Evolutionary conservation across 2,329 filamentous ascomycete species (phyloP).

Genomic region (Graphilbum ipis-grandicollis): DNA sequence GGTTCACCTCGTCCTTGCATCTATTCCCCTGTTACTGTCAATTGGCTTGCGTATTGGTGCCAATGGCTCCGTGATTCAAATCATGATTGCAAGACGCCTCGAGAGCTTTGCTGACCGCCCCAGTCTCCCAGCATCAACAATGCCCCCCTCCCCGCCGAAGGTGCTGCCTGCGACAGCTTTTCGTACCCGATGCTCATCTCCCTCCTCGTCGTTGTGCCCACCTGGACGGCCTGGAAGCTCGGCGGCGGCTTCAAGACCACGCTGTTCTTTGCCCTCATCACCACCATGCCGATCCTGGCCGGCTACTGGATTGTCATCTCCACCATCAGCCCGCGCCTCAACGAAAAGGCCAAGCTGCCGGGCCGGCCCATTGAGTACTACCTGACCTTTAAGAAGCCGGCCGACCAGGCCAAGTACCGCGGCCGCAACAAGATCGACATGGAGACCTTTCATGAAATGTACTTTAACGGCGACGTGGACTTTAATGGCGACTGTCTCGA

Average conservation of each 20-base stretch:
- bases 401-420: constrained; percentile 47
- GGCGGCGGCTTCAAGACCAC: constrained; percentile 75
- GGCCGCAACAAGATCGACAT: constrained; percentile 71
- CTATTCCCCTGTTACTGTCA: no score
- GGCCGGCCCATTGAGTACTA: constrained; percentile 84
- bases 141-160: constrained; percentile 82
- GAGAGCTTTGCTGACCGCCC: constrained; percentile 6
- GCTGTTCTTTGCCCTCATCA: constrained; percentile 69
- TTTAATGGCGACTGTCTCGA: constrained; percentile 91
- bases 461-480: constrained; percentile 86
- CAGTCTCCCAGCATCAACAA: constrained; percentile 86
- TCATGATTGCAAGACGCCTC: no score
- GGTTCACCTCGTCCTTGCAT: no score
- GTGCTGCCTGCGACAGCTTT: constrained; percentile 69
- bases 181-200: constrained; percentile 62
- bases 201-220: constrained; percentile 53
- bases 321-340: constrained; percentile 69
- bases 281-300: constrained; percentile 61
- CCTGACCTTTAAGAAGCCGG: constrained; percentile 59
- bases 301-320: constrained; percentile 72
- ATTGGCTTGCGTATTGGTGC: no score
- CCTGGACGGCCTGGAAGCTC: constrained; percentile 67
- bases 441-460: constrained; percentile 95
- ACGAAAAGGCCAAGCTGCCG: constrained; percentile 77
- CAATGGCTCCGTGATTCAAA: no score